Conservation (phyloP, 495 filamentous ascomycete genomes). For the Talaromyces trachyspermus region DNA sequence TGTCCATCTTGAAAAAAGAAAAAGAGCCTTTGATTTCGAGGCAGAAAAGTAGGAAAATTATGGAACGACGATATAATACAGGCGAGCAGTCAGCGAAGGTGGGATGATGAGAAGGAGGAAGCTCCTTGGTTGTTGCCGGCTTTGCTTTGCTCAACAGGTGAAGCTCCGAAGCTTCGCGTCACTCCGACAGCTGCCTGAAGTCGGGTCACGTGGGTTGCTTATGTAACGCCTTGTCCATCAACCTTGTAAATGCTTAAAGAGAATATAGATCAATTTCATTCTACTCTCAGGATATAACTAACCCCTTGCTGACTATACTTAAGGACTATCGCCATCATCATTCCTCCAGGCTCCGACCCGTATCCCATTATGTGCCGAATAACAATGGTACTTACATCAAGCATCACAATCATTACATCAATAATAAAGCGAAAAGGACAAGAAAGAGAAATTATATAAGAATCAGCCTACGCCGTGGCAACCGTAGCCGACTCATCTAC, state of each 20-base stretch:
- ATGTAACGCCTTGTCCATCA: neutral
- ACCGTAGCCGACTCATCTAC: slow-evolving; percentile 1
- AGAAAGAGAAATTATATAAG: neutral
- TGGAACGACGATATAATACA: too few relatives aligned
- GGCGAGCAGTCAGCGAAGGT: too few relatives aligned
- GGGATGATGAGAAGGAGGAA: slow-evolving; percentile 3
- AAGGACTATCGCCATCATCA: too few relatives aligned
- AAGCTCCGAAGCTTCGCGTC: slow-evolving; percentile 37
- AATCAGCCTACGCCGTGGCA: slow-evolving; percentile 1
- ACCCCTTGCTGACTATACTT: too few relatives aligned
- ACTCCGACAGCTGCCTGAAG: slow-evolving; percentile 36
- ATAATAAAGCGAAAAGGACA: neutral
- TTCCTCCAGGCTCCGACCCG: neutral
- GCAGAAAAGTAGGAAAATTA: too few relatives aligned
- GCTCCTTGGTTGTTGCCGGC: too few relatives aligned
- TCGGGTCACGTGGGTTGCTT: slow-evolving; percentile 29
- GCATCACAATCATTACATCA: neutral
- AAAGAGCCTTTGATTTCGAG: slow-evolving; percentile 2
- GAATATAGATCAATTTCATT: neutral
- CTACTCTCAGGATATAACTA: too few relatives aligned
- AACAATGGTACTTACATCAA: neutral
- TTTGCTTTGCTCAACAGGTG: slow-evolving; percentile 27
- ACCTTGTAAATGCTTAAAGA: neutral
- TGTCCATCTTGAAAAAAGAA: slow-evolving; percentile 74
- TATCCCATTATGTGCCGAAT: neutral